Base-by-base conservation (phyloP, 768 basidiomycete genomes). In the Pleurotus tuoliensis region DNA sequence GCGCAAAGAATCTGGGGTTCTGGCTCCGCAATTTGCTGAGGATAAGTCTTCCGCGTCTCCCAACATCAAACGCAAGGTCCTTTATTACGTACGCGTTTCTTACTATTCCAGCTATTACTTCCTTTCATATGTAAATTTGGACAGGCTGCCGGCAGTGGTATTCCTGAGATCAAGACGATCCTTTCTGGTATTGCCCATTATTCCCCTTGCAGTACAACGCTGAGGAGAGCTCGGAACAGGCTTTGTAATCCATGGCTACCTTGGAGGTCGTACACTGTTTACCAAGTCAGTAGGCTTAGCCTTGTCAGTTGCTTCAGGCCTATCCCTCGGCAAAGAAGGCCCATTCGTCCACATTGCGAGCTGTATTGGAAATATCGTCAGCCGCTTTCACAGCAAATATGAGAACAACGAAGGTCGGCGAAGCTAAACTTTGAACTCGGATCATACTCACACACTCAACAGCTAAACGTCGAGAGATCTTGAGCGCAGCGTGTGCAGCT, bases 161-260 rank as follows among this genome's bases (percentile, higher is more conserved):
- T 98, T 56, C 94, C 95, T 0, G 96, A 99, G 70, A 88, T 99
- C 68, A 99, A 99, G 70, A 92, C 91, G 0, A 94, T 96, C 56
- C 78, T 96, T 44, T 92, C 90, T 49, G 93, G 91, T 86, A 62
- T 34, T 34, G 30, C 11, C 11, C 30, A 9, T 34, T 34, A 34
- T 34, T 3, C 30, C 30, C 3, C 30, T 34, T 34, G 30, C 8
- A 34, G 30, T 34, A 34, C 30, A 34, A 34, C 7, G 30, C 11
- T 34, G 30, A 34, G 2, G 9, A 34, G 30, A 34, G 30, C 8
- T 45, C 57, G 60, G 56, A 3, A 9, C 58, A 84, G 94, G 95
- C 37, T 98, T 97, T 65, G 95, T 98, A 22, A 97, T 99, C 56
- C 93, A 97, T 59, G 97, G 97, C 15, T 99, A 96, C 68, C 87